Base-by-base conservation (phyloP, 257 asterid species). In the Fraxinus cuspidata region DNA sequence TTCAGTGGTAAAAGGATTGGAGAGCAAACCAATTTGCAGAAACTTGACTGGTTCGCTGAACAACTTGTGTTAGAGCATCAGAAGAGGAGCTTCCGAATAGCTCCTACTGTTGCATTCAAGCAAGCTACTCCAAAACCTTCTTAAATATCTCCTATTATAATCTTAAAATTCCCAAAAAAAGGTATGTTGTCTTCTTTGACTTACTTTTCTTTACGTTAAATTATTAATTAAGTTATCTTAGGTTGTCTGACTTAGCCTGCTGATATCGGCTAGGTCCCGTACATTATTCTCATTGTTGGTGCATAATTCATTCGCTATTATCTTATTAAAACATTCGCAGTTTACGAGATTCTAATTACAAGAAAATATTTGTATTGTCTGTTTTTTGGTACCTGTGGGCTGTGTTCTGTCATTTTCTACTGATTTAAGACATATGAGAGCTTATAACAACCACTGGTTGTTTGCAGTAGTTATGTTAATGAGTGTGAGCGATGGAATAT, bases 21-120 rank as follows among this genome's bases (percentile, higher is more conserved):
- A 5, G 98, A 94, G 71, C 84, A 92, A 49, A 92, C 89, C 85
- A 92, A 92, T 81, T 74, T 75, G n/a, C 96, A 92, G 89, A 94
- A 90, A 81, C 92, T 94, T 63, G 97, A 94, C 71, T 92, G 97
- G 94, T 89, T 94, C 69, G 97, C 98, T 3, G 93, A 89, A 76
- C 96, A 94, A 79, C 97, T 96, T 19, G 92, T 93, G 80, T 82
- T 84, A 21, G 98, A 96, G 86, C 99, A 96, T 80, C 96, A 89
- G 91, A 85, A 91, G 87, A 90, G 98, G 93, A 90, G 96, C 83
- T 89, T 89, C 81, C 80, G 97, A 64, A 92, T 92, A 75, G 98
- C 97, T 83, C 98, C 98, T 71, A 92, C 97, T 72, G 97, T 94
- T 82, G 94, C 91, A 37, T 88, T 94, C 85, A 94, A 94, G 82